Conservation (phyloP, 2,329 filamentous ascomycete genomes). For the Xylariaceae sp. region DNA sequence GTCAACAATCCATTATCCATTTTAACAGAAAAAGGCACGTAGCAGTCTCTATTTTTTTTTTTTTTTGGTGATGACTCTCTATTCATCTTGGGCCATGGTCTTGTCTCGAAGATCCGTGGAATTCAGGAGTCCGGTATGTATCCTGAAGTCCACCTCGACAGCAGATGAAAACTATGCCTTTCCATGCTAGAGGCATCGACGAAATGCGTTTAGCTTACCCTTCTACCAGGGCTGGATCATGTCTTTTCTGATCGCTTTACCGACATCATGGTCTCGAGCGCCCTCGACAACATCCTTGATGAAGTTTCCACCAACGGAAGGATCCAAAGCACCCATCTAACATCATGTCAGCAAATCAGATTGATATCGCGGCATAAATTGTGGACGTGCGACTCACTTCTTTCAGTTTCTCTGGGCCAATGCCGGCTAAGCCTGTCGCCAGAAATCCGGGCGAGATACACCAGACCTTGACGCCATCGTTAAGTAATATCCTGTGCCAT, state of each 20-base stretch:
- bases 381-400: conserved; percentile 16
- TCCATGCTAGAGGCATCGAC: no score
- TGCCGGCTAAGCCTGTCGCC: conserved; percentile 18
- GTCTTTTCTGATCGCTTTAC: conserved; percentile 22
- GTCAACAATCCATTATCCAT: no score
- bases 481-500: conserved; percentile 37
- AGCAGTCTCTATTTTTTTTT: no score
- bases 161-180: no score
- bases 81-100: no score
- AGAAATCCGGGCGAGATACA: conserved; percentile 25
- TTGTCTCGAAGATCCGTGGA: no score
- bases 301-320: conserved; percentile 25
- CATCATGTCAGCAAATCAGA: background rate
- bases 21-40: no score
- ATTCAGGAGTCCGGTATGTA: no score
- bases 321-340: conserved; percentile 28
- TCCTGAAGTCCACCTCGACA: no score
- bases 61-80: no score
- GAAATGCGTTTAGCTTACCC: no score
- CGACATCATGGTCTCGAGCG: conserved; percentile 26
- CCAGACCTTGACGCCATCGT: conserved; percentile 47
- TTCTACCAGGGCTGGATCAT: conserved; percentile 27
- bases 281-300: conserved; percentile 28
- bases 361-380: background rate
- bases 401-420: conserved; percentile 18